Base-by-base conservation (phyloP, 768 basidiomycete species). In the Stropharia rugosoannulata region DNA sequence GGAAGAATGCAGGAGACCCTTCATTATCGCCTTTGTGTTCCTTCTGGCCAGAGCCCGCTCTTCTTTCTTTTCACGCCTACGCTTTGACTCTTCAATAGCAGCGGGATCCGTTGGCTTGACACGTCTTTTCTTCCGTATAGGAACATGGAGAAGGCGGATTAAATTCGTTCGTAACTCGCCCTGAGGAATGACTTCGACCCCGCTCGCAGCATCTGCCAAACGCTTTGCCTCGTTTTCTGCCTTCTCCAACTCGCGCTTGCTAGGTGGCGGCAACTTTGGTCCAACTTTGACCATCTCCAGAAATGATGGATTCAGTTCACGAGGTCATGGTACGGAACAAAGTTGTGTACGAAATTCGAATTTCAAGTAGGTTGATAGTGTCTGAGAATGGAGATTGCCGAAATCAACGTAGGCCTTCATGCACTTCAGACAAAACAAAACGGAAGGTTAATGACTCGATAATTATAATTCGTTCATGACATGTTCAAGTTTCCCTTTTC, bases 281-380 rank as follows among this genome's bases (percentile, higher is more conserved):
- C 59, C 59, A 18, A 62, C n/a, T 49, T 62, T 64, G 12, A 64
- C 61, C 61, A 64, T 52, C 41, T 29, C 16, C 39, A 51, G 51
- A 36, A 40, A 27, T 35, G 43, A 32, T n/a, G 45, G 15, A 41
- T n/a, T 25, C 32, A 29, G n/a, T 19, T 36, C 46, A 50, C 42
- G 6, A 19, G 36, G 44, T 55, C 49, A 59, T 32, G 44, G 50
- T 47, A 47, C 32, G 27, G 35, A 12, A 48, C 38, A 55, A 25
- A 48, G 46, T 32, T 16, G 19, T 11, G 27, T 7, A 32, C 12
- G 36, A 40, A 51, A 11, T 51, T 29, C 47, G 35, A 37, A 19
- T 19, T 9, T 18, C 8, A n/a, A n/a, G n/a, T n/a, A n/a, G n/a
- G n/a, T n/a, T n/a, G n/a, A 2, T 32, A 37, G 22, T 49, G 47